These are phyloP conservation scores for Acanthamoeba triangularis DNA, from an alignment of 208 protist species.

Conservation along the genomic window DNA sequence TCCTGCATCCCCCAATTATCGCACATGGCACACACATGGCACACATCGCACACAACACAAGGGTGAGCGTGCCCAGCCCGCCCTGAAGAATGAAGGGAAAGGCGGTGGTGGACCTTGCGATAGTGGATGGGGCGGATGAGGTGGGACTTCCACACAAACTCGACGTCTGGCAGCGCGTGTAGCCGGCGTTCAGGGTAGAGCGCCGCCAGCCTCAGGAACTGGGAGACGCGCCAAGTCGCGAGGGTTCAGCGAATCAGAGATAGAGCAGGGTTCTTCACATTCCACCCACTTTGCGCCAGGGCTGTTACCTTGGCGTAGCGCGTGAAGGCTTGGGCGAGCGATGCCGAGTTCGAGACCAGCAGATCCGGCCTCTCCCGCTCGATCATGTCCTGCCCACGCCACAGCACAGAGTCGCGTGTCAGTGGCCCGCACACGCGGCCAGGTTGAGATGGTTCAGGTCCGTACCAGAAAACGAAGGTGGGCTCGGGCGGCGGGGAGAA, in stretches of 20 bases:
- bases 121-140: not conserved
- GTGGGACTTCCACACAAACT: conserved; percentile 56
- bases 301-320: conserved; percentile 32
- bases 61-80: not conserved
- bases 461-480: not conserved
- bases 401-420: too few species aligned
- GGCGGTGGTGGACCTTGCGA: not conserved
- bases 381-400: not conserved
- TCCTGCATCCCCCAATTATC: not conserved
- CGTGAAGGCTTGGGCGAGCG: not conserved
- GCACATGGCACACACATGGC: not conserved
- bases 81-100: not conserved
- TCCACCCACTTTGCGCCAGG: not conserved
- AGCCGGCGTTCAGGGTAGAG: not conserved
- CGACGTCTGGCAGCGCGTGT: not conserved
- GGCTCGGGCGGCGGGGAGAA: not conserved
- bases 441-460: too few species aligned
- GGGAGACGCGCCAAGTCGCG: not conserved
- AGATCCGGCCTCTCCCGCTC: not conserved
- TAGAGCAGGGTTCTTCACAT: not conserved
- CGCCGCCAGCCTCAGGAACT: not conserved
- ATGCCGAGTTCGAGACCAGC: not conserved
- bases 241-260: not conserved
- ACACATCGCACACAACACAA: too few species aligned
- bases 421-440: too few species aligned